These are phyloP conservation scores for Euphorbia lathyris DNA, from an alignment of 345 rosid genomes.

Conservation along the genomic window DNA sequence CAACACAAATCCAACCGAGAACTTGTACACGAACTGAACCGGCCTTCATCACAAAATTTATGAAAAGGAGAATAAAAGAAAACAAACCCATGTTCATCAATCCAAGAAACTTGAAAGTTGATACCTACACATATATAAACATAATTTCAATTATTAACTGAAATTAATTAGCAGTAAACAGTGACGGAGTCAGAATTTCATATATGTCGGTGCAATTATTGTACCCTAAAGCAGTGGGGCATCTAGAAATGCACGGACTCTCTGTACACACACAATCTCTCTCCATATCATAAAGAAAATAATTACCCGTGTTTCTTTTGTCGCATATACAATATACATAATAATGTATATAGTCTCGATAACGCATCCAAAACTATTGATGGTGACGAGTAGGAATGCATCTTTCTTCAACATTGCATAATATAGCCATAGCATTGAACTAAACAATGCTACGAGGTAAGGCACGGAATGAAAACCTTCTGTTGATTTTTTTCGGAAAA, in stretches of 20 bases:
- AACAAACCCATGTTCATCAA: conserved; percentile 55
- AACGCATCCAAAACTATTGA: conserved; percentile 75
- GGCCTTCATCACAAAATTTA: conserved; percentile 38
- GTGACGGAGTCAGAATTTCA: too few relatives aligned
- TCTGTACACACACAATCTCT: too few relatives aligned
- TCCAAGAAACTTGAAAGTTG: conserved; percentile 47
- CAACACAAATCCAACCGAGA: conserved; percentile 86
- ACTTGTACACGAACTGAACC: conserved; percentile 27
- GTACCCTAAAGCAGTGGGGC: too few relatives aligned
- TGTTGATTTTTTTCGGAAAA: conserved; percentile 63
- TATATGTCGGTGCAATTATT: too few relatives aligned
- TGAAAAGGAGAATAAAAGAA: conserved; percentile 39
- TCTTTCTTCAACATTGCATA: conserved; percentile 61
- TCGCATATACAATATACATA: conserved; percentile 58
- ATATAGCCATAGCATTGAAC: conserved; percentile 90
- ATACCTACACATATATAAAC: conserved; percentile 39
- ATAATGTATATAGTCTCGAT: conserved; percentile 63
- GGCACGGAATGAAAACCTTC: conserved; percentile 82
- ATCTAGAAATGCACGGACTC: too few relatives aligned
- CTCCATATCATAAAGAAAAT: too few relatives aligned
- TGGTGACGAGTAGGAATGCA: conserved; percentile 74
- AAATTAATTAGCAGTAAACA: not conserved
- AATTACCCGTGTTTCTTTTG: conserved; percentile 42
- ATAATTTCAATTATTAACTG: not conserved
- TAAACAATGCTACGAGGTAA: conserved; percentile 77